These are phyloP conservation scores for Perkinsus chesapeaki DNA, from an alignment of 169 alveolate genomes.

Conservation along the genomic window DNA sequence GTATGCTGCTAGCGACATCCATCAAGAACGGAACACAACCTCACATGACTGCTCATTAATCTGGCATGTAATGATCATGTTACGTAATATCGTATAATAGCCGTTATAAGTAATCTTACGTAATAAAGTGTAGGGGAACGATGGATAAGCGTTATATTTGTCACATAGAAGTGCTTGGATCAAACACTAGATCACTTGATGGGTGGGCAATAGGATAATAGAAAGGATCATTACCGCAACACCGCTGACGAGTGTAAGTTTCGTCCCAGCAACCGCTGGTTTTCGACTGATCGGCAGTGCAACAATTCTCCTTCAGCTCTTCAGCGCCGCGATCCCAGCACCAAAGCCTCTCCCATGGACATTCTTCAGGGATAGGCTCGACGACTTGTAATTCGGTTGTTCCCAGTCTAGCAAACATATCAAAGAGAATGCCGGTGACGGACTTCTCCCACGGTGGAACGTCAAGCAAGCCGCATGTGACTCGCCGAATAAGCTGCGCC, in stretches of 20 bases:
- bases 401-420: background rate
- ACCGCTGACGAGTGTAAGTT: background rate
- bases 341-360: background rate
- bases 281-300: background rate
- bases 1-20: no score
- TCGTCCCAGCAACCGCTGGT: background rate
- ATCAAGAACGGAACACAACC: no score
- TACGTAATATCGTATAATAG: no score
- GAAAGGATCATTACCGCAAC: background rate
- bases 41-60: no score
- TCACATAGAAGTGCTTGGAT: no score
- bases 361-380: background rate
- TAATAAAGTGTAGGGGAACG: no score
- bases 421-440: background rate
- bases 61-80: no score
- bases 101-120: no score
- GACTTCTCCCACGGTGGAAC: background rate
- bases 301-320: background rate
- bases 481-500: background rate
- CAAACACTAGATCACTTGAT: no score
- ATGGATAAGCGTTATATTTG: no score
- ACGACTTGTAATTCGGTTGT: background rate
- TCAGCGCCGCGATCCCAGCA: background rate
- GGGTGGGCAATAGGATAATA: background rate
- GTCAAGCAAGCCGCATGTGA: background rate